phyloP scores from a whole-genome alignment of 139 green algal genomes.

The Astrephomene gubernaculifera region DNA sequence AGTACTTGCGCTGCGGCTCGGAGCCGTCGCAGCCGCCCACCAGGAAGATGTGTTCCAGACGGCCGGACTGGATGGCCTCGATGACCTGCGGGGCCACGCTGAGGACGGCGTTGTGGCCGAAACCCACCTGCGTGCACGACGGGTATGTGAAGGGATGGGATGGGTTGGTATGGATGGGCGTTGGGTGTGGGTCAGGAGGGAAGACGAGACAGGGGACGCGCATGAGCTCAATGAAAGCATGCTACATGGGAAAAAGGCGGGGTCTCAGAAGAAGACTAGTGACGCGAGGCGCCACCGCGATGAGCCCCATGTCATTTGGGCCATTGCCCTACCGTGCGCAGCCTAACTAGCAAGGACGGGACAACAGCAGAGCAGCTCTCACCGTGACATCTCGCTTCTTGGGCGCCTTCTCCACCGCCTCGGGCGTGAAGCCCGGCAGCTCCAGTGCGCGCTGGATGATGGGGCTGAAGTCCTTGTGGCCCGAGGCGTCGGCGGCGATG shows the following conservation, averaged over 20 bases:
- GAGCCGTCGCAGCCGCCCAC: slow-evolving; percentile 71
- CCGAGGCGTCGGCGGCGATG: slow-evolving; percentile 38
- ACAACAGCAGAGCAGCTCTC: no score
- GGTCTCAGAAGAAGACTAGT: no score
- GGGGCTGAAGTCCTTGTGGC: slow-evolving; percentile 60
- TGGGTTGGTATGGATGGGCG: no score
- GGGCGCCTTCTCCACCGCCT: background rate
- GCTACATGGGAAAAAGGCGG: no score
- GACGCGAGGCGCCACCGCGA: no score
- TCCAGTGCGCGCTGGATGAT: slow-evolving; percentile 63
- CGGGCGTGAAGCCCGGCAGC: slow-evolving; percentile 58
- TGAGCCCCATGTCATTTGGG: no score
- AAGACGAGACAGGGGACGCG: no score
- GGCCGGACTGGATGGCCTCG: slow-evolving; percentile 60
- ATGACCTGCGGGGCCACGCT: slow-evolving; percentile 60
- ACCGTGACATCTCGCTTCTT: slow-evolving; percentile 32
- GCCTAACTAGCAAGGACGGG: no score
- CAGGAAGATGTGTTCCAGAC: slow-evolving; percentile 70
- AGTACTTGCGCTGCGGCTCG: slow-evolving; percentile 71
- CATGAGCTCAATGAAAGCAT: no score
- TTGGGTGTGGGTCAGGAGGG: no score
- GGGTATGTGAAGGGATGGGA: no score
- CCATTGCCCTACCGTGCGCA: no score
- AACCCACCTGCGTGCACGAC: slow-evolving; percentile 58
- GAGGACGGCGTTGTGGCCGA: slow-evolving; percentile 67